Base-by-base conservation (phyloP, 225 moss, liverwort and hornwort species). In the Sphagnum tenellum region DNA sequence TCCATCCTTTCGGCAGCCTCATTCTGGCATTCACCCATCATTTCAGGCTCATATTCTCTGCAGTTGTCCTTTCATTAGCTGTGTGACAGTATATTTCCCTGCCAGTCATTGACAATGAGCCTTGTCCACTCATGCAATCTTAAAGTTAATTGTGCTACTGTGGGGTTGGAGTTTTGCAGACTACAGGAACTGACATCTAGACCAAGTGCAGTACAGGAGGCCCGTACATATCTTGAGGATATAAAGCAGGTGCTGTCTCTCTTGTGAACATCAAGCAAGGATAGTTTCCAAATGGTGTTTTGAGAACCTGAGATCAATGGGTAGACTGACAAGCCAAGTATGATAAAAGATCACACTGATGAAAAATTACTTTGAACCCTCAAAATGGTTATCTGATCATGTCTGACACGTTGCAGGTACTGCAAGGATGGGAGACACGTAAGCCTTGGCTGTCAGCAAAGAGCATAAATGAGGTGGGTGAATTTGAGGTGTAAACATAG, bases 361-460 rank as follows among this genome's bases (percentile, higher is more conserved):
- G 29, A 29, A 29, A 29, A 29, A 29, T 29, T 29, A 29, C 29
- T 29, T 29, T 12, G 47, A 9, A 9, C 3, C 3, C 6, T 29
- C 12, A 12, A n/a, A 13, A 49, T 12, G 13, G 12, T n/a, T 10
- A 47, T 46, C 45, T 11, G 47, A 55, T 45, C 52, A 9, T 46
- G 10, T 69, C 13, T 47, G 50, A 29, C 29, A 29, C 1, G 1
- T 29, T 29, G 56, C 80, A 85, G 85, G 75, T 64, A 7, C 52
- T 85, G 50, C 56, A 67, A 44, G 71, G 56, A 52, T 85, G 81
- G 81, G 69, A 71, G 48, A 62, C 56, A 59, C 62, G 50, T 8
- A 85, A 81, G 59, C 78, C 85, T 0, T 85, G 85, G 85, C 75
- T 85, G 29, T 73, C 70, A 5, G 73, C 71, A 61, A 73, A 66